Evolutionary conservation across 2,329 filamentous ascomycete genomes (phyloP).

Genomic region (Alternaria arbusti): DNA sequence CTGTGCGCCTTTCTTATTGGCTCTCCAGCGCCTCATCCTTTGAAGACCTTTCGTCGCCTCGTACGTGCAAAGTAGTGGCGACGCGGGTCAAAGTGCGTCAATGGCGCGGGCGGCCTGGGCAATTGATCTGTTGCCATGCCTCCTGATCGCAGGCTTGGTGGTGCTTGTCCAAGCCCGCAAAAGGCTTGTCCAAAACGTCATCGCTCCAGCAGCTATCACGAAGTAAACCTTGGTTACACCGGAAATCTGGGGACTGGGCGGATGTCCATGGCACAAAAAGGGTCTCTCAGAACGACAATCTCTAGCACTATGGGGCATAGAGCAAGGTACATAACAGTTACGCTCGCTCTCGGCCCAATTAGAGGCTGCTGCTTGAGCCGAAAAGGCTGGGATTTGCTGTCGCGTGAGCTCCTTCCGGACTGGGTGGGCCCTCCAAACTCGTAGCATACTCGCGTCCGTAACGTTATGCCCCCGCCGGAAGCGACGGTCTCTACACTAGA

Average conservation of each 20-base stretch:
- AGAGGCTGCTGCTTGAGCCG: background rate
- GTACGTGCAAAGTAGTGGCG: constrained; percentile 3
- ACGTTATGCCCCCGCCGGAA: constrained; percentile 17
- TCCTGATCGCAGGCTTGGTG: constrained; percentile 12
- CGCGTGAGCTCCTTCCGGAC: constrained; percentile 21
- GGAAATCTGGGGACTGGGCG: constrained; percentile 13
- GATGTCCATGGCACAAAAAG: background rate
- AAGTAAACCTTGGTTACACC: background rate
- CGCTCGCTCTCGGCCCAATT: constrained; percentile 9
- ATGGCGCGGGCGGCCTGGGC: background rate
- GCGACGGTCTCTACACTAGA: constrained; percentile 28
- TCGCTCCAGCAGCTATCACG: background rate
- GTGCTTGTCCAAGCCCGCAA: constrained; percentile 23
- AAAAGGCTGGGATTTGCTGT: constrained; percentile 17
- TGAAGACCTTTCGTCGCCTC: background rate
- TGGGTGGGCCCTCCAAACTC: constrained; percentile 22
- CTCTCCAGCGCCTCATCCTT: constrained; percentile 3
- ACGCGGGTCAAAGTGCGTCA: constrained; percentile 4
- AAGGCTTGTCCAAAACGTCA: constrained; percentile 23
- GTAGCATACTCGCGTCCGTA: constrained; percentile 12
- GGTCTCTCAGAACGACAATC: background rate
- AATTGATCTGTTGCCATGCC: constrained; percentile 9
- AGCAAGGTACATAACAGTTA: background rate
- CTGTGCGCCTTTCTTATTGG: constrained; percentile 19
- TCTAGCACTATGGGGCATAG: background rate